Percentiles rank a stretch among this genome's conserved stretches.
These are phyloP conservation scores for Candida pseudoglaebosa DNA, from an alignment of 805 yeast species.

Conservation along the genomic window DNA sequence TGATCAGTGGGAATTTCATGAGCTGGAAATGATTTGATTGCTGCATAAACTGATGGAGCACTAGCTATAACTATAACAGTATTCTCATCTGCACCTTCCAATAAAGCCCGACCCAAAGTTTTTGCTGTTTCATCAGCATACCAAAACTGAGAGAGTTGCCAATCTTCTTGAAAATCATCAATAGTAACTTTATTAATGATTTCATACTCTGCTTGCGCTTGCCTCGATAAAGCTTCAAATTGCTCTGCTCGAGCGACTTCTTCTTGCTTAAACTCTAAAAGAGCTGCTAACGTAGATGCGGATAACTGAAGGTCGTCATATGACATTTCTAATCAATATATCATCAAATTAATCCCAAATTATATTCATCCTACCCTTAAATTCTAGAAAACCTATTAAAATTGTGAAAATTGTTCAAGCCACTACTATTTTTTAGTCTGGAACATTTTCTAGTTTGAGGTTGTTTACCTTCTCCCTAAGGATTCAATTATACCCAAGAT, in stretches of 20 bases:
- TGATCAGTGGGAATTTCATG: conserved; percentile 58
- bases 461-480: background rate
- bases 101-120: conserved; percentile 60
- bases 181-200: conserved; percentile 42
- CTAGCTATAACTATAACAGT: conserved; percentile 75
- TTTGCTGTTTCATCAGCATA: conserved; percentile 73
- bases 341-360: background rate
- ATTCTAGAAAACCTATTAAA: too few species aligned
- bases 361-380: too few species aligned
- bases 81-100: conserved; percentile 70
- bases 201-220: conserved; percentile 57
- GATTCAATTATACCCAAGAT: conserved; percentile 8
- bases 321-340: conserved; percentile 11
- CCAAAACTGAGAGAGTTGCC: conserved; percentile 96
- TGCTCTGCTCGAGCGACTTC: conserved; percentile 53
- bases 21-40: conserved; percentile 50
- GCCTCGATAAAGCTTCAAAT: conserved; percentile 49
- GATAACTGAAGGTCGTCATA: conserved; percentile 47
- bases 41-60: conserved; percentile 92
- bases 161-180: conserved; percentile 80
- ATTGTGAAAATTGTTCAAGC: background rate
- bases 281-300: conserved; percentile 48
- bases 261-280: conserved; percentile 63
- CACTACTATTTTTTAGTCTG: background rate
- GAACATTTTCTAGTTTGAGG: background rate